phyloP scores from a whole-genome alignment of 768 basidiomycete genomes.

The Lentinula raphanica region DNA sequence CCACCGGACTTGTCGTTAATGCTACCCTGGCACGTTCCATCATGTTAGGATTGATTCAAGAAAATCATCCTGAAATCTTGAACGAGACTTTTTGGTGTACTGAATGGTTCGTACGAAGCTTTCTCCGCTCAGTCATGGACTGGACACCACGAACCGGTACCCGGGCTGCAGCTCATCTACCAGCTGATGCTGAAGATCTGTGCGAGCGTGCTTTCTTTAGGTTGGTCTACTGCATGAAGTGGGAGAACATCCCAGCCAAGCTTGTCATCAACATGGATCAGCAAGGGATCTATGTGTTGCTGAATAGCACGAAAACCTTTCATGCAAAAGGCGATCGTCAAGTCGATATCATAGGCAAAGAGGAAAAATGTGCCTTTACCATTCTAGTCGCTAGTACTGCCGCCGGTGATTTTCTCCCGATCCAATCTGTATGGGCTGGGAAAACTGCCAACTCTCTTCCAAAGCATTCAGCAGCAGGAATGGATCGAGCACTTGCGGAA shows the following conservation, averaged over 20 bases:
- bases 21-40: constrained; percentile 11
- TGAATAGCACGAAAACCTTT: constrained; percentile 6
- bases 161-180: constrained; percentile 9
- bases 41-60: constrained; percentile 12
- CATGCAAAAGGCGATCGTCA: constrained; percentile 11
- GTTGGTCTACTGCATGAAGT: neutral
- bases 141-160: constrained; percentile 7
- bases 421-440: constrained; percentile 25
- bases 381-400: constrained; percentile 20
- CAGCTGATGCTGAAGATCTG: constrained; percentile 8
- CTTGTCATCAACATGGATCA: constrained; percentile 15
- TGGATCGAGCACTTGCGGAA: constrained; percentile 7
- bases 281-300: constrained; percentile 6
- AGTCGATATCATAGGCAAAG: constrained; percentile 14
- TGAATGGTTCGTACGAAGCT: constrained; percentile 11
- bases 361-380: constrained; percentile 21
- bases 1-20: constrained; percentile 10
- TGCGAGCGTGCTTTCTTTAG: constrained; percentile 5
- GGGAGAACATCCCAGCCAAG: constrained; percentile 11
- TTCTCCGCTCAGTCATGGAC: neutral
- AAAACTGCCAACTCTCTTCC: constrained; percentile 15
- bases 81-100: constrained; percentile 11
- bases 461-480: neutral
- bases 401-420: constrained; percentile 23
- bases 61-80: constrained; percentile 7